Evolutionary conservation across 2,329 filamentous ascomycete species (phyloP), one percentile per base, ranked within the genome.

Genomic region (Cladorrhinum sp.): DNA sequence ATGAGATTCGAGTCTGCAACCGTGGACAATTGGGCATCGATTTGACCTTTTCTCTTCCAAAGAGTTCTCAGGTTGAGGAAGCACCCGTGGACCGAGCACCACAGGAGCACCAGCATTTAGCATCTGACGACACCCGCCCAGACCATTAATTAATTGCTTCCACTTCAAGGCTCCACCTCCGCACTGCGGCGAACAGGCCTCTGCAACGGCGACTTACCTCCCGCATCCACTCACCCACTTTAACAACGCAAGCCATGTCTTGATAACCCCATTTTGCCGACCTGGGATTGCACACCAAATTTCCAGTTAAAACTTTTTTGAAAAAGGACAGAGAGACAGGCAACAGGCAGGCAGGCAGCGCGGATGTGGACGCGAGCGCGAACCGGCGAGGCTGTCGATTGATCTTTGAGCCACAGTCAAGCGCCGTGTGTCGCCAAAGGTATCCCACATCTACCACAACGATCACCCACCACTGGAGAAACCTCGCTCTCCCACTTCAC

Each of bases 121-220:
- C 33, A 23, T 55, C 53, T 46, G 53, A 46, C 53, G 33, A 42
- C 53, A 55, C n/a, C 53, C 42, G n/a, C 42, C 42, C 42, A 21
- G 42, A 12, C 42, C 42, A 46, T 46, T 46, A 18, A 46, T 21
- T 18, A 18, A 46, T 46, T 46, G 10, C 42, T 46, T 46, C 42
- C 42, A 46, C 8, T 18, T 46, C 16, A 20, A 24, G 36, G 21
- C 36, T 57, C 54, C 54, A 57, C 36, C 54, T 55, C 53, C 53
- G 42, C 53, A 46, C 53, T 18, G 33, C 53, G 53, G 53, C 53
- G 53, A 55, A 42, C 53, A 55, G 53, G 53, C 53, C 39, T 46
- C 26, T 57, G 39, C 18, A 57, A 57, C 54, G 54, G 39, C 54
- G 54, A 46, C 24, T 57, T 57, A 57, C 54, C 39, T 57, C 54